Base-by-base conservation (phyloP, 805 yeast genomes). In the Candida succiphila region DNA sequence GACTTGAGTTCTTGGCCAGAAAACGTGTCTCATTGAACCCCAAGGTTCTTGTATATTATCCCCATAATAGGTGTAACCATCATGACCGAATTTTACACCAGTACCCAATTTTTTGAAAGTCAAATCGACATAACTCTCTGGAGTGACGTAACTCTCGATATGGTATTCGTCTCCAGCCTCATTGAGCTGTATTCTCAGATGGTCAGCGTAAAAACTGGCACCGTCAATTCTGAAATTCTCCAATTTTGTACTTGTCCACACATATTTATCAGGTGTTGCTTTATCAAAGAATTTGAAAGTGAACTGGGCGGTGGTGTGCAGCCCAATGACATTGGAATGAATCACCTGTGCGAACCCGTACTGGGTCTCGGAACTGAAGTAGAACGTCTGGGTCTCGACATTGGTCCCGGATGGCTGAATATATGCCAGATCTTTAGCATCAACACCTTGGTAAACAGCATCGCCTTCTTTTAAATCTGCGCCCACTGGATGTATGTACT, bases 11-110 rank as follows among this genome's bases (percentile, higher is more conserved):
- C 97, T 73, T 41, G 98, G 98, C 97, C 97, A 92, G 61, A 92
- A 92, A 7, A 76, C 62, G 53, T 92, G 98, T 58, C 96, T 77
- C 95, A 92, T 88, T 7, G 82, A 68, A 13, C 98, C 98, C 98
- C 98, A 92, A 23, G 97, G 97, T 40, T 82, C 75, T 25, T 66
- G 69, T 13, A 69, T 48, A 51, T 88, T 86, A 27, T 85, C 85
- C 42, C 98, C 98, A 54, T 87, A 92, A 43, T 70, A 67, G 12
- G 96, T 81, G 30, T 71, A 61, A 43, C 97, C 97, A 52, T 88
- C 85, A 32, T 72, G 68, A 49, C 97, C 98, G 46, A 89, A 81
- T 59, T 87, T 85, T 46, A 88, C 80, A 30, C 95, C 94, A 12
- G 84, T 81, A 12, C 78, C 78, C 33, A 72, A 52, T 43, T 75